Evolutionary conservation across 441 rosid species (phyloP).

Genomic region (Iberis amara): DNA sequence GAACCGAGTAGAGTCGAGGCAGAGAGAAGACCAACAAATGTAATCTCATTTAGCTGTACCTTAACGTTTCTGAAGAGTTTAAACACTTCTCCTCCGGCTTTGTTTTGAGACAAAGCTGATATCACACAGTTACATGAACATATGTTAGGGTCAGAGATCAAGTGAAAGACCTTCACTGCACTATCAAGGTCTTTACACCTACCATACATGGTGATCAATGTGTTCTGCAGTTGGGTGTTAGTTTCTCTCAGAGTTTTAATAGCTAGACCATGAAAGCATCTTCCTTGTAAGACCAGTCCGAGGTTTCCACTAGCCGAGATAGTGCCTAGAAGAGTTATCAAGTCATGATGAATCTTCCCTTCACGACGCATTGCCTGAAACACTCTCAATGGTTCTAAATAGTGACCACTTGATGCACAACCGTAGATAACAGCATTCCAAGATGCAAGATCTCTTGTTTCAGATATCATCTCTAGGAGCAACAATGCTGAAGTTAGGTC

Average conservation of each 20-base stretch:
- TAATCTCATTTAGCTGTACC: slow-evolving; percentile 51
- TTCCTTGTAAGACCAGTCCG: slow-evolving; percentile 36
- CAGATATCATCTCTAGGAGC: slow-evolving; percentile 27
- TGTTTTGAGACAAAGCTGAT: slow-evolving; percentile 51
- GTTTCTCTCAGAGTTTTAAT: slow-evolving; percentile 35
- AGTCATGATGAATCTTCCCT: slow-evolving; percentile 31
- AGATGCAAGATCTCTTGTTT: slow-evolving; percentile 34
- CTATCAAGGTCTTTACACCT: slow-evolving; percentile 42
- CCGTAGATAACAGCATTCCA: slow-evolving; percentile 57
- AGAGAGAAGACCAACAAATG: slow-evolving; percentile 45
- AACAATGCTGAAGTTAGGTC: slow-evolving; percentile 37
- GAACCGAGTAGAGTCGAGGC: slow-evolving; percentile 47
- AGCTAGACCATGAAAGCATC: slow-evolving; percentile 46
- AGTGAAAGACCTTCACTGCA: slow-evolving; percentile 41
- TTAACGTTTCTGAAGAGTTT: slow-evolving; percentile 35
- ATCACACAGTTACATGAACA: slow-evolving; percentile 66
- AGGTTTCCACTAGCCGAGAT: slow-evolving; percentile 52
- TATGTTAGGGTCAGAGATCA: slow-evolving; percentile 37
- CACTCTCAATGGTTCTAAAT: slow-evolving; percentile 38
- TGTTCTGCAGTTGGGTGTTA: slow-evolving; percentile 44
- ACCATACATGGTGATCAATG: slow-evolving; percentile 55
- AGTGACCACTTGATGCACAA: slow-evolving; percentile 34
- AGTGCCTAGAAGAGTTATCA: slow-evolving; percentile 42
- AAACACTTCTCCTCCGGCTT: slow-evolving; percentile 39
- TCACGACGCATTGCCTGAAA: slow-evolving; percentile 42